Percentiles rank a stretch among this genome's conserved stretches.
These are phyloP conservation scores for Colletotrichum aenigma DNA, from an alignment of 2,329 filamentous ascomycete genomes.

Conservation along the genomic window DNA sequence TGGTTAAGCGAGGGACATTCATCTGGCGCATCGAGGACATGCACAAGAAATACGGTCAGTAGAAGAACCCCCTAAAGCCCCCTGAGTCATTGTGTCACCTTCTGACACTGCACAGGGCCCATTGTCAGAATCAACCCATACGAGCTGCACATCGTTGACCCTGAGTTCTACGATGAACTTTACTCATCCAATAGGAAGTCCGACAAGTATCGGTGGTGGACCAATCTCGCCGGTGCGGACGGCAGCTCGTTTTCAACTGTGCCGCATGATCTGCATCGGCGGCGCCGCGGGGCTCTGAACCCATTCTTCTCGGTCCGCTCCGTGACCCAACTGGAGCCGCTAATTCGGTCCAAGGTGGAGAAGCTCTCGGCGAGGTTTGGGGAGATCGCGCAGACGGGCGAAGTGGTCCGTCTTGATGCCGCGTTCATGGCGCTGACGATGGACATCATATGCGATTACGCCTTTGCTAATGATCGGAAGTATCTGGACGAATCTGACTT, in stretches of 20 bases:
- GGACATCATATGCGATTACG: conserved; percentile 40
- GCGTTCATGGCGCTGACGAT: conserved; percentile 32
- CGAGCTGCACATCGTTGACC: conserved; percentile 32
- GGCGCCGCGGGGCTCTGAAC: conserved; percentile 42
- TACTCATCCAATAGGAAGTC: conserved; percentile 6
- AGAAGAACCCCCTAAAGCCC: neutral
- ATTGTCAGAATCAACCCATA: conserved; percentile 35
- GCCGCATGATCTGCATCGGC: conserved; percentile 42
- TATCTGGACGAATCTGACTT: conserved; percentile 19
- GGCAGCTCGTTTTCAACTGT: conserved; percentile 33
- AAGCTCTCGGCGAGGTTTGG: conserved; percentile 29
- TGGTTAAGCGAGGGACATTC: conserved; percentile 33
- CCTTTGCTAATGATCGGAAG: conserved; percentile 32
- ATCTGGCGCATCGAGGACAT: conserved; percentile 35
- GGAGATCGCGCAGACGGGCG: conserved; percentile 26
- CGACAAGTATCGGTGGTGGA: conserved; percentile 22
- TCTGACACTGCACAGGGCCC: conserved; percentile 24
- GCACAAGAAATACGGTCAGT: conserved; percentile 36
- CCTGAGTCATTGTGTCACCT: neutral
- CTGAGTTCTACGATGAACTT: conserved; percentile 26
- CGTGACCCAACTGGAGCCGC: conserved; percentile 37
- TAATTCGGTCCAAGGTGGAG: conserved; percentile 34
- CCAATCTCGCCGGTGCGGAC: conserved; percentile 21
- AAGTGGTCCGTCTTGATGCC: conserved; percentile 21
- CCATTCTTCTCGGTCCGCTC: conserved; percentile 46